Base-by-base conservation (phyloP, 352 stramenopile species). In the Porosira glacialis region DNA sequence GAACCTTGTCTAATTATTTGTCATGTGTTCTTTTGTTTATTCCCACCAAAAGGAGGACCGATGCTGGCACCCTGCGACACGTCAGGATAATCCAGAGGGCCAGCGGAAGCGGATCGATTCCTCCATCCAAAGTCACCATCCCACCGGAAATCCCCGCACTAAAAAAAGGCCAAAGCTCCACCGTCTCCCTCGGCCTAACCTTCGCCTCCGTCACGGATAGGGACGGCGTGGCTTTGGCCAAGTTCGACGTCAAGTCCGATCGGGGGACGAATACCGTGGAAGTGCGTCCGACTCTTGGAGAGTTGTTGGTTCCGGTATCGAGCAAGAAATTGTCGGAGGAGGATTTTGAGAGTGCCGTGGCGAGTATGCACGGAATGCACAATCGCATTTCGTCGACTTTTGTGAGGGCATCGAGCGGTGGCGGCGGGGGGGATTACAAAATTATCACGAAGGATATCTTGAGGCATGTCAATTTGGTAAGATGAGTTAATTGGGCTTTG, bases 241-340 rank as follows among this genome's bases (percentile, higher is more conserved):
- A 83, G 39, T 79, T 91, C 27, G 78, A 91, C 48, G 66, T 91
- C 3, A 84, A 87, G 63, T 81, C 66, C 30, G 75, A 79, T 24
- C 64, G 63, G 50, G 79, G 81, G 24, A 72, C 58, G 21, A 75
- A 78, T 62, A 70, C 77, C 13, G 66, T 91, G 45, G 84, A 89
- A 64, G 59, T 91, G 19, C 80, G 81, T 52, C 84, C 84, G 8
- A 62, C 64, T 41, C 53, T 91, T 17, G 74, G 70, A 30, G 79
- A 91, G 55, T 53, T 87, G 19, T 51, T 91, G 3, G 27, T 45
- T 38, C 21, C 53, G 15, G 49, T 70, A 11, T 66, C 52, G 15
- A 30, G 43, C 1, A 77, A 63, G 38, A 61, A 17, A 11, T 57
- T 59, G 5, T 62, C 31, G 26, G 33, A 69, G 35, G 63, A 28